Percentiles rank a stretch among this genome's conserved stretches.
These are phyloP conservation scores for Perkinsus chesapeaki DNA, from an alignment of 169 alveolate genomes.

Conservation along the genomic window DNA sequence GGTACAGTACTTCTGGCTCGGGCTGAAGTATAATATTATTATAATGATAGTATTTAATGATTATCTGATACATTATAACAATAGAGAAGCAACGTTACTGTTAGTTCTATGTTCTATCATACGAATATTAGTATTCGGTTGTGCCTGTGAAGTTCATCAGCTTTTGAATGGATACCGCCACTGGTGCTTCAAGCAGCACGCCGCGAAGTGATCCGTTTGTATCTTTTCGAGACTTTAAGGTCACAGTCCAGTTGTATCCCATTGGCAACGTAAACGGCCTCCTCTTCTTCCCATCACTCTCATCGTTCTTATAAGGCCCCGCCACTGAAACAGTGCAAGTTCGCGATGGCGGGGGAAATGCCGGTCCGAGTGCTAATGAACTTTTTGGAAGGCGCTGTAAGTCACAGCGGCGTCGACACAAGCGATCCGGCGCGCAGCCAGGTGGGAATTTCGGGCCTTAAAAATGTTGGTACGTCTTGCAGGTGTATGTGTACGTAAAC, in stretches of 20 bases:
- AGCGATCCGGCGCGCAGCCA: not conserved
- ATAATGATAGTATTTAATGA: too few species aligned
- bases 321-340: not conserved
- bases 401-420: not conserved
- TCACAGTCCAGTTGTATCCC: not conserved
- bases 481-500: not conserved
- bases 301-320: not conserved
- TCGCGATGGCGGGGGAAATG: not conserved
- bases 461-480: not conserved
- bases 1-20: too few species aligned
- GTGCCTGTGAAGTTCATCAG: too few species aligned
- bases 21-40: too few species aligned
- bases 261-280: not conserved
- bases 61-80: too few species aligned
- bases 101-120: too few species aligned
- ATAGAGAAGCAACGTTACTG: too few species aligned
- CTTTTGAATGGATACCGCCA: not conserved
- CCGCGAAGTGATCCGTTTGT: not conserved
- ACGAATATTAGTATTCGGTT: too few species aligned
- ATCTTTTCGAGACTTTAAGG: not conserved
- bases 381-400: not conserved
- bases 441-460: not conserved
- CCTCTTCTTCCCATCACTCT: not conserved
- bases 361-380: not conserved
- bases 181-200: not conserved